A percentile compares a stretch with the other conserved stretches of the same genome.
Conservation (phyloP, 2,329 filamentous ascomycete species). For the Phialemonium atrogriseum region DNA sequence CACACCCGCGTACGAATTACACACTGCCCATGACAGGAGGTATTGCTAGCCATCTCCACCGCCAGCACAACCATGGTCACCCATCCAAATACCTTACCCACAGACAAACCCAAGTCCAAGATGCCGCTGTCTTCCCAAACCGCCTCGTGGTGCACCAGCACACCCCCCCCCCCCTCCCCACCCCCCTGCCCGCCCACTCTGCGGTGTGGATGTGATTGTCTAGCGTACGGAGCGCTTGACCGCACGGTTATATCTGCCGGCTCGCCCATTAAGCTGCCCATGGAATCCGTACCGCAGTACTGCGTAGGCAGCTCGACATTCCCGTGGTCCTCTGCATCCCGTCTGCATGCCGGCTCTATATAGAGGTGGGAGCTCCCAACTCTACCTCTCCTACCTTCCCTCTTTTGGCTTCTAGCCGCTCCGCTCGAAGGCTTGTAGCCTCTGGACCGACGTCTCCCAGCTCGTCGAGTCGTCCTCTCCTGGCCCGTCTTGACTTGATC, state of each 20-base stretch:
- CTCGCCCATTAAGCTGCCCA: too few relatives aligned
- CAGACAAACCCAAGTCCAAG: not conserved
- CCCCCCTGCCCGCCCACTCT: conserved; percentile 1
- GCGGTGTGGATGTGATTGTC: conserved; percentile 3
- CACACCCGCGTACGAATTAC: too few relatives aligned
- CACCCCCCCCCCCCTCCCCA: not conserved
- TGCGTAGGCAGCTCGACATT: conserved; percentile 4
- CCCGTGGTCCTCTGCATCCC: conserved; percentile 3
- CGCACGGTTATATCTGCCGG: conserved; percentile 7
- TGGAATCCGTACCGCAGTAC: too few relatives aligned
- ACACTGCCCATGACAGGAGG: too few relatives aligned
- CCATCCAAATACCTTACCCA: conserved; percentile 2
- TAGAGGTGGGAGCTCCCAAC: conserved; percentile 7
- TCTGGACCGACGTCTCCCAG: conserved; percentile 3
- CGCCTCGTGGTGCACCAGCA: conserved; percentile 1
- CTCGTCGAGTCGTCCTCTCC: not conserved
- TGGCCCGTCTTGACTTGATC: not conserved
- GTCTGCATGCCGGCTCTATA: conserved; percentile 5
- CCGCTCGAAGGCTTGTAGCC: conserved; percentile 5
- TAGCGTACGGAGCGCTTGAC: conserved; percentile 1
- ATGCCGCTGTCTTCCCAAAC: not conserved
- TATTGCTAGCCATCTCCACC: conserved; percentile 3
- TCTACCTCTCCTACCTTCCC: conserved; percentile 3
- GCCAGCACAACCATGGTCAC: conserved; percentile 2
- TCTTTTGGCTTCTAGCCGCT: conserved; percentile 3